Evolutionary conservation across 164 flowering plant species (phyloP), one percentile per base, ranked within the genome.

Genomic region (Annona squamosa): DNA sequence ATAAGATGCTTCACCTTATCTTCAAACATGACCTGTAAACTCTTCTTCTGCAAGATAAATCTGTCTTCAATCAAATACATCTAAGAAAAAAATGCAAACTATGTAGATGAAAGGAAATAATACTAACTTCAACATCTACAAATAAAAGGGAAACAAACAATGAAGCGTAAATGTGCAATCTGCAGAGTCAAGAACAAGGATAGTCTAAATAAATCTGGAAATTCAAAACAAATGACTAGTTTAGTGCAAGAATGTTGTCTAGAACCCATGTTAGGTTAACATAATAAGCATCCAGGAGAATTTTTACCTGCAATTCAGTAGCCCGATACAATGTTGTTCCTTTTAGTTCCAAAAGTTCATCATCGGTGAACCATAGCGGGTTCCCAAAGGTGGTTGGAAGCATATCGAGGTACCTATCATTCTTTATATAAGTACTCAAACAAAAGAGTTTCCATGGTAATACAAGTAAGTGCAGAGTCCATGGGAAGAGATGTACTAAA

Each of bases 331-430:
- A 79, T 57, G 94, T 75, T 43, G 99, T 93, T 12, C 98, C 99
- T 81, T 86, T 91, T 65, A 95, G 82, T 82, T 93, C 99, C 72
- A 72, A 59, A 56, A 93, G 85, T 82, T 92, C 98, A 17, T 87
- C 90, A 73, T 96, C 93, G 65, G 81, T 78, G 76, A 93, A 96
- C 99, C 99, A 96, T 77, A 92, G 93, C 5, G 99, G 88, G 78
- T 81, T 93, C 26, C 91, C 93, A 77, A 93, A 96, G n/a, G 86
- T 83, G 48, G 83, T 78, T 4, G 99, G 99, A 74, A 96, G 93
- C 94, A 93, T 83, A 80, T 93, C 98, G 73, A 93, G 83, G 77
- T 92, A 96, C 89, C 99, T 93, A 72, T 59, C 43, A 41, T 65
- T 73, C 70, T 42, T 63, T 67, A 63, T 42, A 46, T 59, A 57